A percentile compares a stretch with the other conserved stretches of the same genome.
These are phyloP conservation scores for Chytriomyces hyalinus DNA, from an alignment of 192 early-diverging fungal species.

Conservation along the genomic window DNA sequence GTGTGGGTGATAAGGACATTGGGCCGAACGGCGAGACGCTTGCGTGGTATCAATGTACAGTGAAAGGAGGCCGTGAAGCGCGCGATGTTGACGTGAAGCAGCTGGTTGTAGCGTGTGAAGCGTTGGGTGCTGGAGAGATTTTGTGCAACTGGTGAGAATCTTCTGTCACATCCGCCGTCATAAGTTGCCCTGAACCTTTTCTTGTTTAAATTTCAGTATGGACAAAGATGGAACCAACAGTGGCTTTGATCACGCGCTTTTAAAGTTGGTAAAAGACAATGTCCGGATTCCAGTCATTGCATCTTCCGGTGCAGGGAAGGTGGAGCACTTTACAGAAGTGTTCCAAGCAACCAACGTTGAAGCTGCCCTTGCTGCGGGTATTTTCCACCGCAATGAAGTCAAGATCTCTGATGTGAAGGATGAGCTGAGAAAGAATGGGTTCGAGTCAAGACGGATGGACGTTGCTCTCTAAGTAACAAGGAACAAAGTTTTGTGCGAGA, in stretches of 20 bases:
- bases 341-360: slow-evolving; percentile 88
- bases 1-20: slow-evolving; percentile 58
- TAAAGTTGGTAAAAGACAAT: slow-evolving; percentile 76
- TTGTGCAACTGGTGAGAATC: slow-evolving; percentile 81
- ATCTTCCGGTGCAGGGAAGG: slow-evolving; percentile 87
- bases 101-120: slow-evolving; percentile 84
- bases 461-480: neutral
- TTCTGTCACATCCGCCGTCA: neutral
- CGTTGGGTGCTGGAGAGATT: slow-evolving; percentile 95
- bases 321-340: slow-evolving; percentile 87
- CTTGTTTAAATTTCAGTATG: slow-evolving; percentile 61
- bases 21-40: slow-evolving; percentile 93
- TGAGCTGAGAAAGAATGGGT: slow-evolving; percentile 57
- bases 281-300: slow-evolving; percentile 98
- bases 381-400: slow-evolving; percentile 96
- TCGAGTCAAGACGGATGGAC: slow-evolving; percentile 33
- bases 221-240: slow-evolving; percentile 98
- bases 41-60: slow-evolving; percentile 99
- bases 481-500: too few relatives aligned
- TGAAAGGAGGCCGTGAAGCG: slow-evolving; percentile 95
- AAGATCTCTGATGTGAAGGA: slow-evolving; percentile 86
- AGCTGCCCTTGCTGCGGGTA: slow-evolving; percentile 96
- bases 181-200: neutral
- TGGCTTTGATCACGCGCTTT: slow-evolving; percentile 90
- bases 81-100: slow-evolving; percentile 94